A percentile compares a stretch with the other conserved stretches of the same genome.
phyloP scores from a whole-genome alignment of 2,329 filamentous ascomycete species.

The Phialemoniopsis sp. region DNA sequence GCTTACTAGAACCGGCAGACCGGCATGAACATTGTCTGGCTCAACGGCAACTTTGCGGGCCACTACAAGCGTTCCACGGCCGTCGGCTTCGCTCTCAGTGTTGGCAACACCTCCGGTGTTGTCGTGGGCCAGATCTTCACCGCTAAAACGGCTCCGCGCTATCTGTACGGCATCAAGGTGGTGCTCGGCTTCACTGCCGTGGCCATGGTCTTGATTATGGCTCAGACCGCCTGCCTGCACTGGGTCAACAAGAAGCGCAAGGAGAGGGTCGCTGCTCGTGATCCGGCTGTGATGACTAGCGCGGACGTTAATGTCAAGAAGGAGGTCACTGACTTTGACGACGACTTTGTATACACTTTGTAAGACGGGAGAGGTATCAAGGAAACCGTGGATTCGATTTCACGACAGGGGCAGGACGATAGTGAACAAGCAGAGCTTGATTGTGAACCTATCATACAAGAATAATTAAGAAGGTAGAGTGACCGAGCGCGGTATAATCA shows the following conservation, averaged over 20 bases:
- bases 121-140: constrained; percentile 3
- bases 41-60: constrained; percentile 2
- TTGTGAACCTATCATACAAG: no score
- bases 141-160: constrained; percentile 1
- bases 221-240: neutral
- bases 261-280: neutral
- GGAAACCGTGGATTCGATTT: no score
- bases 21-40: constrained; percentile 3
- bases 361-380: no score
- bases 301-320: no score
- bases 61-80: constrained; percentile 3
- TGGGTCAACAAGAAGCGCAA: constrained; percentile 1
- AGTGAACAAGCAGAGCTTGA: no score
- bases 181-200: constrained; percentile 6
- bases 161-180: constrained; percentile 1
- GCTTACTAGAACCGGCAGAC: neutral
- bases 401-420: no score
- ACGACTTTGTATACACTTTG: no score
- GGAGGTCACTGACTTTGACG: no score
- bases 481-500: no score
- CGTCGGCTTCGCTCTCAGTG: neutral
- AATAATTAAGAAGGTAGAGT: no score
- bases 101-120: constrained; percentile 2
- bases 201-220: constrained; percentile 1
- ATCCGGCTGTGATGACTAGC: no score